These are phyloP conservation scores for Zymoseptoria ardabiliae DNA, from an alignment of 2,329 filamentous ascomycete species.

Conservation along the genomic window DNA sequence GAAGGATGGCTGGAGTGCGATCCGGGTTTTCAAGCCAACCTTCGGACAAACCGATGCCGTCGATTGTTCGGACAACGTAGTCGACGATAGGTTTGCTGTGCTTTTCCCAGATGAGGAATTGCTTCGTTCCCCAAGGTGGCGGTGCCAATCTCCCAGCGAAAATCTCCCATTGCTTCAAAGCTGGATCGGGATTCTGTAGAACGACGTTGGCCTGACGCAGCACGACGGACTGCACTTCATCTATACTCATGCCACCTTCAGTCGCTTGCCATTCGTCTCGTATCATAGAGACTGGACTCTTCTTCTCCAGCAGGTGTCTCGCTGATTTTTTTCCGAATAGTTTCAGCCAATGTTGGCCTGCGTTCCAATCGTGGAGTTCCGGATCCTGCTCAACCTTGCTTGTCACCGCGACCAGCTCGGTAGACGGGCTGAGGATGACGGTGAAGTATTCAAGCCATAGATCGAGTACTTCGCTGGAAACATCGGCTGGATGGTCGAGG, in stretches of 20 bases:
- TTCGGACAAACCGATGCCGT: constrained; percentile 8
- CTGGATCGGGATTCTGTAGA: constrained; percentile 2
- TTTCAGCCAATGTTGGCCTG: constrained; percentile 21
- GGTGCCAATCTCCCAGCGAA: constrained; percentile 1
- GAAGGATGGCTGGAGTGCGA: constrained; percentile 12
- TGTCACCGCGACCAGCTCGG: constrained; percentile 20
- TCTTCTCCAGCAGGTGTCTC: background rate
- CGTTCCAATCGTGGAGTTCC: constrained; percentile 12
- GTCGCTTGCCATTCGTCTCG: constrained; percentile 1
- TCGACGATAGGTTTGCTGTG: constrained; percentile 11
- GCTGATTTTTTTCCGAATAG: constrained; percentile 15
- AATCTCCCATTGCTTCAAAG: background rate
- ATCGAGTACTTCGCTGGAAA: constrained; percentile 22
- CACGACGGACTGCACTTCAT: constrained; percentile 2
- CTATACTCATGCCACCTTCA: constrained; percentile 2
- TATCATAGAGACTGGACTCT: background rate
- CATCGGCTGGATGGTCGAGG: constrained; percentile 4
- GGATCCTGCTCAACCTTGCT: constrained; percentile 12
- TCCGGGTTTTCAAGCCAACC: constrained; percentile 11
- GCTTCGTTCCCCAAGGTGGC: background rate
- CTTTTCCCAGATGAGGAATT: constrained; percentile 2
- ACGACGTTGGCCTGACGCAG: constrained; percentile 9
- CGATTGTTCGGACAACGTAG: constrained; percentile 8
- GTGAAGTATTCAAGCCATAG: constrained; percentile 18
- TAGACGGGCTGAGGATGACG: constrained; percentile 22